phyloP scores from a whole-genome alignment of 202 grass and related monocot genomes.

The Musa balbisiana region DNA sequence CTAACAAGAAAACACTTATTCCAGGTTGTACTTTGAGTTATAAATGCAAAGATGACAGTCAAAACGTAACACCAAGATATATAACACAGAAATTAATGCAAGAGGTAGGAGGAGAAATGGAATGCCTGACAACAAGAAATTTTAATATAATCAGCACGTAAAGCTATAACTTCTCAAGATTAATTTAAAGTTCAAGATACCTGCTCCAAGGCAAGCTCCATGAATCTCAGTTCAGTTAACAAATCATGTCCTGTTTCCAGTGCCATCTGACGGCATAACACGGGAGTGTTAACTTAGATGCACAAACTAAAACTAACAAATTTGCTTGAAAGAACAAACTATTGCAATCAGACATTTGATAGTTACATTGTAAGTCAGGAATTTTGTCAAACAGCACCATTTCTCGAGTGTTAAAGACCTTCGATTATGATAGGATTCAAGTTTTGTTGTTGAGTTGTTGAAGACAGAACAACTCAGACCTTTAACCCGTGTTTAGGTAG shows the following conservation, averaged over 20 bases:
- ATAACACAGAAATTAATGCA: background rate
- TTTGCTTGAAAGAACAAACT: too few relatives aligned
- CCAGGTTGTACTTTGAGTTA: too few relatives aligned
- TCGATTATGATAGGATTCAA: too few relatives aligned
- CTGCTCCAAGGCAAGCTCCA: slow-evolving; percentile 72
- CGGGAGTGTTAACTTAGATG: background rate
- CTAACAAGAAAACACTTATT: too few relatives aligned
- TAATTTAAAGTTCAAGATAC: slow-evolving; percentile 13
- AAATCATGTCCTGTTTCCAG: background rate
- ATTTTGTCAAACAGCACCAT: too few relatives aligned
- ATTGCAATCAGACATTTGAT: too few relatives aligned
- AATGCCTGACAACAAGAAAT: background rate
- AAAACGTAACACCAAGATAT: background rate
- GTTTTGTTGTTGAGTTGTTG: too few relatives aligned
- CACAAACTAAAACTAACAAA: background rate
- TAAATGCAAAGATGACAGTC: too few relatives aligned
- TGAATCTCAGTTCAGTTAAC: slow-evolving; percentile 32
- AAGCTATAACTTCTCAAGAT: background rate
- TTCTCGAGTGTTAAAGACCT: too few relatives aligned
- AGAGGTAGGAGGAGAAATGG: background rate
- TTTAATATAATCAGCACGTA: background rate
- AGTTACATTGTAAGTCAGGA: too few relatives aligned
- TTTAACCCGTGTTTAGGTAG: too few relatives aligned
- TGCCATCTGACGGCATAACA: slow-evolving; percentile 23
- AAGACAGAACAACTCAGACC: too few relatives aligned